Base-by-base conservation (phyloP, 352 stramenopile genomes). In the Peronospora farinosa region DNA sequence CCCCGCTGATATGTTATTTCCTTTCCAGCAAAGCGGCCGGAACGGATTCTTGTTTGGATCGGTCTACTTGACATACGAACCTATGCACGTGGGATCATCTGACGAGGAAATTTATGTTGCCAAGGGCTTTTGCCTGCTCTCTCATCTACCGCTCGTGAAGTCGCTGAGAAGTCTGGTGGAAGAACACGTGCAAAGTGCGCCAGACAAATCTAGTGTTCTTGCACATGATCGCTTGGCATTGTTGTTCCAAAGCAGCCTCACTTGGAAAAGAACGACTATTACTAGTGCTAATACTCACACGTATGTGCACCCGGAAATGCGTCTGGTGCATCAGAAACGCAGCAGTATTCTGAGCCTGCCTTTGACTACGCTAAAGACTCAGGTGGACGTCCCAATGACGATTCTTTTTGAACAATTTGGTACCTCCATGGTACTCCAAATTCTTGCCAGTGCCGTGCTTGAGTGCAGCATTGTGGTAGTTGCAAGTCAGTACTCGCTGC, bases 401-500 rank as follows among this genome's bases (percentile, higher is more conserved):
- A 66, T 74, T 7, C 58, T 92, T 8, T 87, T 92, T 35, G 63
- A 84, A 15, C 64, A 81, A 10, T 83, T 92, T 63, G 80, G 82
- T 23, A 77, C 63, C 5, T 71, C 73, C 6, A 65, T 82, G 30
- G 78, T 69, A 16, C 63, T 92, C 3, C 79, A 92, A 54, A 78
- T 92, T 39, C 60, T 92, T 27, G 82, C 73, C 11, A 90, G 82
- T 41, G 82, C 85, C 25, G 62, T 92, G 30, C 69, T 95, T n/a
- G 87, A 95, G 64, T 86, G 78, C 55, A 92, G 79, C 46, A 71
- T 95, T 47, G 74, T 96, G 16, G 69, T 96, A 11, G 75, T 95
- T 27, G 85, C 80, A 13, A 80, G 63, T 11, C 76, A 92, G 58
- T 88, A 92, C 37, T 84, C 87, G 17, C 54, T 93, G 16, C 56